Base-by-base conservation (phyloP, 441 rosid species). In the Mallotus repandus region DNA sequence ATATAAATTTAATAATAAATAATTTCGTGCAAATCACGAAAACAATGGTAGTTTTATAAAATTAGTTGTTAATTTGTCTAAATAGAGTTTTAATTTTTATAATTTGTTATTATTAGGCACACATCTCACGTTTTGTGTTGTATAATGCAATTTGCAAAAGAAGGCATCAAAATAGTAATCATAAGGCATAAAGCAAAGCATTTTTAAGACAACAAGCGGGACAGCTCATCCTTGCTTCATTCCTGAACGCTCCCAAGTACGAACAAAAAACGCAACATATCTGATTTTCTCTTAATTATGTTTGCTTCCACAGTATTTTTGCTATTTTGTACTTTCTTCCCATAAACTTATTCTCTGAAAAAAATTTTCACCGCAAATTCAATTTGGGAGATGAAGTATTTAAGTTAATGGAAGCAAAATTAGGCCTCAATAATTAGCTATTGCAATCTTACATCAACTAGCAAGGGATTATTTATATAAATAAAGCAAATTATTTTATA, bases 171-270 rank as follows among this genome's bases (percentile, higher is more conserved):
- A 7, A 9, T 45, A 45, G 11, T 0, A 45, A 45, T 29, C 9
- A 45, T 13, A 65, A 14, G 25, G 41, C 32, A 29, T 29, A 29
- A 57, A 70, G 73, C 73, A 70, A 70, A 70, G 73, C 9, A 70
- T 70, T 70, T n/a, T 8, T 5, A 5, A 9, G 41, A 41, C 5
- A 10, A 43, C 55, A 45, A 25, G 21, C 4, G 64, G 55, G 65
- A 70, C 73, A 70, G 55, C 73, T 57, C 22, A 58, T 29, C 35
- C 72, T 57, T 48, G 25, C 15, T 11, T 15, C 19, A 18, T 18
- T 25, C 9, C 54, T 19, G 0, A 22, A 45, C 71, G 58, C 61
- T 68, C 61, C 60, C 15, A 29, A 16, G 61, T n/a, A 50, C 49
- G 15, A 54, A 32, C 61, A 53, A 54, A n/a, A 10, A 29, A 38